A percentile compares a stretch with the other conserved stretches of the same genome.
Evolutionary conservation across 306 rosid genomes (phyloP).

Genomic region (Citrullus amarus): DNA sequence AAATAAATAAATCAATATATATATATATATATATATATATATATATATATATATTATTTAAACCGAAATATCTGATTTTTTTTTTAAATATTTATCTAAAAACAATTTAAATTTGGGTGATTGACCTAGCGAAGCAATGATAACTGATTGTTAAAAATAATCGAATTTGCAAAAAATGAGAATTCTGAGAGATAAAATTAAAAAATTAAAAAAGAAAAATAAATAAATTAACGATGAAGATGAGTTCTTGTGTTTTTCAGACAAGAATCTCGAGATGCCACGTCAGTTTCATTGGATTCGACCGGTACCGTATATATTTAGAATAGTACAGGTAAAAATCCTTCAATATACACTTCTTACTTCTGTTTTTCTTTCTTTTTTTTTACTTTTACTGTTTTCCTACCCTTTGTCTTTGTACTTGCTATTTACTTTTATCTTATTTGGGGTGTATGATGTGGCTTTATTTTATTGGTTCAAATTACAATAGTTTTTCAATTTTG

Average conservation of each 20-base stretch:
- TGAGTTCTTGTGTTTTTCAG: not conserved
- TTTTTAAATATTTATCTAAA: not conserved
- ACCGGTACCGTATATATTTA: not conserved
- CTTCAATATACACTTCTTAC: not conserved
- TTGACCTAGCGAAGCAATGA: slow-evolving; percentile 6
- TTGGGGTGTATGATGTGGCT: not conserved
- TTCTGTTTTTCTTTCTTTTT: not conserved
- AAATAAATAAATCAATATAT: not conserved
- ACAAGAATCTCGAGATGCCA: not conserved
- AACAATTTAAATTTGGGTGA: not conserved
- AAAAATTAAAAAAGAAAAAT: not conserved
- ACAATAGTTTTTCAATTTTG: too few species aligned
- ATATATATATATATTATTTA: not conserved
- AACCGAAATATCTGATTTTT: not conserved
- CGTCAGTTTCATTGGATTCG: not conserved
- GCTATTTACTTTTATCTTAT: not conserved
- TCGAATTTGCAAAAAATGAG: not conserved
- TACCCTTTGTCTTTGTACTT: not conserved
- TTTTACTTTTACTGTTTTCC: not conserved
- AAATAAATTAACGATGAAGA: not conserved
- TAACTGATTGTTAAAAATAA: not conserved
- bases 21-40: not conserved
- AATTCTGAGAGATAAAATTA: not conserved
- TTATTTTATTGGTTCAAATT: not conserved
- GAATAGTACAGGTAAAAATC: not conserved